A percentile compares a stretch with the other conserved stretches of the same genome.
phyloP scores from a whole-genome alignment of 2,329 filamentous ascomycete species.

The Verticillium zaregamsianum region DNA sequence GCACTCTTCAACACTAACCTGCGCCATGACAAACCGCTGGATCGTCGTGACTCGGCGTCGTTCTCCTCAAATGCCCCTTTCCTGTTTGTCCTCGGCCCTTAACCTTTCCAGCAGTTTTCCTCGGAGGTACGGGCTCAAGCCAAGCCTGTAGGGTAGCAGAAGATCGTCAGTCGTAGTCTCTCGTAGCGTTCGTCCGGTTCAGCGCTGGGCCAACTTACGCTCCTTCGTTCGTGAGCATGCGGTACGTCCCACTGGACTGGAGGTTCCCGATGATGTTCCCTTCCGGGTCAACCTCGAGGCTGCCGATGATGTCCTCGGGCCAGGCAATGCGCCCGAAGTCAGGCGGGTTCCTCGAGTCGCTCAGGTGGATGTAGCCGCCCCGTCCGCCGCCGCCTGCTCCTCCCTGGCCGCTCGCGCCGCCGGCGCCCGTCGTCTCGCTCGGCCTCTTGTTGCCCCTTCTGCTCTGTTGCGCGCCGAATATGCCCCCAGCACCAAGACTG shows the following conservation, averaged over 20 bases:
- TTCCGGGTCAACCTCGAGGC: conserved; percentile 56
- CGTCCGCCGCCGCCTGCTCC: conserved; percentile 55
- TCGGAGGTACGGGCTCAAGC: conserved; percentile 50
- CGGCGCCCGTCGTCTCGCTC: conserved; percentile 40
- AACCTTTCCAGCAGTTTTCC: conserved; percentile 51
- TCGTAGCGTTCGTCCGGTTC: background rate
- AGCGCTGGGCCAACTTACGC: conserved; percentile 48
- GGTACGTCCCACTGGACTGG: conserved; percentile 58
- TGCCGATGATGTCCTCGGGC: conserved; percentile 67
- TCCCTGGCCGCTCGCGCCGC: conserved; percentile 57
- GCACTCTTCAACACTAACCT: background rate
- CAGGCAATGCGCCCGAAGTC: conserved; percentile 66
- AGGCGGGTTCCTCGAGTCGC: conserved; percentile 58
- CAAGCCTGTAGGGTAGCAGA: conserved; percentile 34
- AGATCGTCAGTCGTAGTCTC: background rate
- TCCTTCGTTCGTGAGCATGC: conserved; percentile 61
- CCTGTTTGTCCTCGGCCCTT: conserved; percentile 43
- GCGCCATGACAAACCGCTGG: background rate
- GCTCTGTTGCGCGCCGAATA: conserved; percentile 40
- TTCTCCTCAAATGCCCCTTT: conserved; percentile 4
- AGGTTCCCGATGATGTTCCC: conserved; percentile 56
- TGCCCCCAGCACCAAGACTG: conserved; percentile 47
- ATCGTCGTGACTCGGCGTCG: background rate
- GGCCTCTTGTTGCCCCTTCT: conserved; percentile 18
- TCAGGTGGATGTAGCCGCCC: conserved; percentile 62